A percentile compares a stretch with the other conserved stretches of the same genome.
Evolutionary conservation across 176 grass and related monocot species (phyloP).

Genomic region (Zea mays): Zm-B73-REFERENCE-NAM-5.0 NC_050099.1:11706001-11706500

Average conservation of each 20-base stretch:
- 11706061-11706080: background rate
- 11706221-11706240: background rate
- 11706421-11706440: no score
- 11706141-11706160: background rate
- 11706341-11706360: background rate
- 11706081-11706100: constrained; percentile 12
- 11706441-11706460: no score
- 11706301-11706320: constrained; percentile 36
- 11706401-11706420: no score
- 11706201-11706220: background rate
- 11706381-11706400: background rate
- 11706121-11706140: constrained; percentile 26
- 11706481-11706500: no score
- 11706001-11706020: background rate
- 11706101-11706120: constrained; percentile 26
- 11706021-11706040: background rate
- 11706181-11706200: constrained; percentile 13
- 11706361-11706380: background rate
- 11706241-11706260: constrained; percentile 23
- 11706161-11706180: background rate
- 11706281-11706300: constrained; percentile 47
- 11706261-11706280: constrained; percentile 18
- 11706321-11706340: background rate
- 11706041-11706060: background rate
- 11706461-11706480: no score